These are phyloP conservation scores for Penicillium janthinellum DNA, from an alignment of 2,329 filamentous ascomycete species.

Conservation along the genomic window DNA sequence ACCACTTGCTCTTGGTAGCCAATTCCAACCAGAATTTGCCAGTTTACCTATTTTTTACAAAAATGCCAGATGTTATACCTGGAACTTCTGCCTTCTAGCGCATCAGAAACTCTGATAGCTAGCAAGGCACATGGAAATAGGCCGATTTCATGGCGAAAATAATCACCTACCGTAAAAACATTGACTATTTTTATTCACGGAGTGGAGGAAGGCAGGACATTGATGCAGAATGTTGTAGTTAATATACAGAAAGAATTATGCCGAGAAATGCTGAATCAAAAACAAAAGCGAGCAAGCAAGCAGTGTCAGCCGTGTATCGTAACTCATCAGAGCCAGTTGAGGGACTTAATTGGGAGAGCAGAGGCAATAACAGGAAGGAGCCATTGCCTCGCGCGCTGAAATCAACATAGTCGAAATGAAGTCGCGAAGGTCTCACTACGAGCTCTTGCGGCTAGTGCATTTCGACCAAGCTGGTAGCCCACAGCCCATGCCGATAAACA, in stretches of 20 bases:
- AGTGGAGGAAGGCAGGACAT: too few relatives aligned
- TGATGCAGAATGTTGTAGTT: neutral
- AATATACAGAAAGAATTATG: conserved; percentile 12
- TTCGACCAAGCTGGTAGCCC: conserved; percentile 61
- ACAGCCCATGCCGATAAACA: conserved; percentile 73
- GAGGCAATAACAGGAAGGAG: neutral
- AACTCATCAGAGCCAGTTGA: conserved; percentile 13
- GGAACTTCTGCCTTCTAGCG: too few relatives aligned
- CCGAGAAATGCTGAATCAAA: neutral
- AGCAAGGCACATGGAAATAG: too few relatives aligned
- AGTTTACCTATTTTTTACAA: too few relatives aligned
- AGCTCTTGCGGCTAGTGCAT: conserved; percentile 39
- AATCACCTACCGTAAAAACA: too few relatives aligned
- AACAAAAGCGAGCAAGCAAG: neutral
- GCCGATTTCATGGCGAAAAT: too few relatives aligned
- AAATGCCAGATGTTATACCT: too few relatives aligned
- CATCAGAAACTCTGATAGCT: too few relatives aligned
- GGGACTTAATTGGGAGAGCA: conserved; percentile 2
- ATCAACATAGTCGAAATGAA: neutral
- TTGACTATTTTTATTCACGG: too few relatives aligned
- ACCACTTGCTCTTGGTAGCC: too few relatives aligned
- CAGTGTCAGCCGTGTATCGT: conserved; percentile 12
- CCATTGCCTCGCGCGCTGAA: conserved; percentile 14
- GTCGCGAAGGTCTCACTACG: neutral
- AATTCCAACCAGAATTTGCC: too few relatives aligned